Base-by-base conservation (phyloP, 2,329 filamentous ascomycete genomes). In the Immersiporthe knoxdaviesiana region DNA sequence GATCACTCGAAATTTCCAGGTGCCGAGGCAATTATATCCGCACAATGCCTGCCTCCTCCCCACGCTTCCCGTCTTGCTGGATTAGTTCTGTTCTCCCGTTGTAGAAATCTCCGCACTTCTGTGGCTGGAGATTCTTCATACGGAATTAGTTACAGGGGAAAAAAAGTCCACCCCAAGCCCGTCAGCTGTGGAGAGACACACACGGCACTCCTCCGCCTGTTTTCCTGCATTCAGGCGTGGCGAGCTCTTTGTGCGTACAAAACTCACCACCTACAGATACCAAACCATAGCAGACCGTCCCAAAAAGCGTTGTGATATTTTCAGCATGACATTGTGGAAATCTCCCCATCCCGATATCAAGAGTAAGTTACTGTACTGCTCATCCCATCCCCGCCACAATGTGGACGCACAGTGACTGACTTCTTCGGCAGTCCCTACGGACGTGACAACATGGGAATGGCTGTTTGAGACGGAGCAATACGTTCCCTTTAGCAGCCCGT, bases 381-480 rank as follows among this genome's bases (percentile, higher is more conserved):
- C 16, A 11, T 14, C 8, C 4, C 35, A 35, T 35, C 39, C 27
- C 39, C 35, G 16, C n/a, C n/a, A 41, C 6, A 30, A 52, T 32
- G 16, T 24, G 10, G 1, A 24, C 35, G 37, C 39, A 11, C 16
- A 30, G 21, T n/a, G 24, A 67, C 30, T 63, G 47, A 63, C 58
- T 21, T 27, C 27, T 18, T 44, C 12, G 2, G 18, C 7, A 65
- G 63, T 65, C 32, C 64, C 64, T 6, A 66, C 64, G 27, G 54
- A 66, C n/a, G 54, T 66, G 37, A 66, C 64, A n/a, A 66, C 58
- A n/a, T 66, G 64, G 64, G 64, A 66, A 21, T 66, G 64, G 64
- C 54, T 61, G 2, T 66, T 66, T 5, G 64, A 66, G 44, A 52
- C 39, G 6, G 54, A 47, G 21, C 16, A 50, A 60, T 66, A 37